Conservation (phyloP, 129 eudicot genomes). For the Chrysanthemum seticuspe region DNA sequence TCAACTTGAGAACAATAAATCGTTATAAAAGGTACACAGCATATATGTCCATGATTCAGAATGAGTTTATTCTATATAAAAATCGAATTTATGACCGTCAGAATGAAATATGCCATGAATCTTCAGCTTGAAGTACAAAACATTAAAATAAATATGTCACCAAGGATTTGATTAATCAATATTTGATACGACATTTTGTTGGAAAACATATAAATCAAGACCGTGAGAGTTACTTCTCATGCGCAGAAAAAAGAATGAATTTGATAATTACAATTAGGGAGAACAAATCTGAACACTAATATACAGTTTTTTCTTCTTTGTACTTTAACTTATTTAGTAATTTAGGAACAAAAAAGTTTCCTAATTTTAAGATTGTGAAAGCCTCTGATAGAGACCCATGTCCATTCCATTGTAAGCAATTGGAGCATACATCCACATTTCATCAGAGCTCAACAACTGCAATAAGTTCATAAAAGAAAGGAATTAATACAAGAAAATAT, state of each 20-base stretch:
- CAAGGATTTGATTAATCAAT: conserved; percentile 13
- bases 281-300: conserved; percentile 3
- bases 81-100: no score
- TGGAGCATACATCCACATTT: conserved; percentile 97
- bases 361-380: conserved; percentile 45
- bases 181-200: conserved; percentile 24
- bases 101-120: no score
- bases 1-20: no score
- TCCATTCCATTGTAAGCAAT: conserved; percentile 93
- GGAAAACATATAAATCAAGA: conserved; percentile 15
- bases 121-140: background rate
- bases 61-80: no score
- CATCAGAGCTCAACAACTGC: conserved; percentile 95
- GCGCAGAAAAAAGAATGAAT: conserved; percentile 19
- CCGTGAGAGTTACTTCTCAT: conserved; percentile 33
- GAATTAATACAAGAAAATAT: background rate
- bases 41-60: no score
- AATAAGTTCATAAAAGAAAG: background rate
- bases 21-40: no score
- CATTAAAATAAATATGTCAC: conserved; percentile 12
- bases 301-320: background rate
- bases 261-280: conserved; percentile 37
- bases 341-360: background rate
- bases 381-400: conserved; percentile 70
- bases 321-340: conserved; percentile 17